Evolutionary conservation across 2,329 filamentous ascomycete species (phyloP), one percentile per base, ranked within the genome.

Genomic region (Peltaster fructicola): DNA sequence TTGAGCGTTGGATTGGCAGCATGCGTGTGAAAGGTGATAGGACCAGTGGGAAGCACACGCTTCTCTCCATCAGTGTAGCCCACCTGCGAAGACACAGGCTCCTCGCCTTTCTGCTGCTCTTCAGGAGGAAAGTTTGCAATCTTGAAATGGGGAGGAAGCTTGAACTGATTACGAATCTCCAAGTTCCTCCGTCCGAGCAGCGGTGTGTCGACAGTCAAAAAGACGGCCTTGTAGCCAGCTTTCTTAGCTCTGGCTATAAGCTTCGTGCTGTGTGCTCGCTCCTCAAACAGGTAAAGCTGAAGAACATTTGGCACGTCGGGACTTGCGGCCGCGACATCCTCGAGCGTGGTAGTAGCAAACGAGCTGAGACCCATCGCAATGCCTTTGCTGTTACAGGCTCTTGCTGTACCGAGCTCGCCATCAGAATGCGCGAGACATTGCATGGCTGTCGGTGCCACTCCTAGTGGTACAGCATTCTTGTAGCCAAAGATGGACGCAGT

Each of bases 171-270:
- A 7, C 63, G 53, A 24, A 60, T 57, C 35, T 70, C 63, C 17
- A 65, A 58, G 10, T 65, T 49, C 2, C 65, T 51, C 8, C 57
- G 51, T 0, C 65, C 66, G 0, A 69, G 50, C 5, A 63, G 54
- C 0, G 65, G 65, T 0, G 57, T 56, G 30, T 71, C 66, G 2
- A 68, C 62, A 0, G 64, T 63, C 3, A 72, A 42, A 24, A 70
- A 59, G 3, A 69, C 44, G 1, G 64, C 65, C 32, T 64, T 64
- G 44, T 59, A 68, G 3, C 63, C 62, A 2, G 45, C 45, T 26
- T 40, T 39, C 33, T 48, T 48, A 8, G 48, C 48, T 8, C 45
- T 36, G 17, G 36, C 32, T 22, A 51, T 43, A 14, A 45, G 25
- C 39, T 52, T 34, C 31, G 56, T 54, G 45, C 43, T 66, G 54